Percentiles rank a stretch among this genome's conserved stretches.
phyloP scores from a whole-genome alignment of 768 basidiomycete species.

The Nidularia sp. region DNA sequence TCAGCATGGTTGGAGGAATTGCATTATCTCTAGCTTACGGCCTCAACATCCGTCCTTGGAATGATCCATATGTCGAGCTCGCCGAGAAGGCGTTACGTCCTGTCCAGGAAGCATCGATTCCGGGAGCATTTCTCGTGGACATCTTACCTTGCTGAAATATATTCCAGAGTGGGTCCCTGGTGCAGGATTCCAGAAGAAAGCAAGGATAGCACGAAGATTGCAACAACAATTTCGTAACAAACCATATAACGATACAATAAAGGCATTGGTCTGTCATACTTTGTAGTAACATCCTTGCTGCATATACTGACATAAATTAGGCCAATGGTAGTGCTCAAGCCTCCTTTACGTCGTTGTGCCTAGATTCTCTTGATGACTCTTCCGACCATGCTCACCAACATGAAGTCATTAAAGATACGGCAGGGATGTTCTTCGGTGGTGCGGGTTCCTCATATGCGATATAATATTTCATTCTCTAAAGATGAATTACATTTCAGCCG shows the following conservation, averaged over 20 bases:
- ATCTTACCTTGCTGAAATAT: constrained; percentile 30
- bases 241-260: constrained; percentile 26
- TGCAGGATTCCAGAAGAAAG: constrained; percentile 52
- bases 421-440: constrained; percentile 32
- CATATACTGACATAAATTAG: constrained; percentile 6
- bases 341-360: constrained; percentile 16
- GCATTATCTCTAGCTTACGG: constrained; percentile 44
- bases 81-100: constrained; percentile 32
- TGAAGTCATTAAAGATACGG: constrained; percentile 29
- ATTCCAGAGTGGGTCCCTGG: constrained; percentile 61
- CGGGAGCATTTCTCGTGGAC: constrained; percentile 44
- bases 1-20: constrained; percentile 35
- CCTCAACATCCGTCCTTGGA: constrained; percentile 26
- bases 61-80: constrained; percentile 40
- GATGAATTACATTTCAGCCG: neutral
- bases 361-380: constrained; percentile 14
- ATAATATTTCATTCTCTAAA: too few relatives aligned
- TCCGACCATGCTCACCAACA: constrained; percentile 9
- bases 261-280: constrained; percentile 13
- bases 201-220: constrained; percentile 34
- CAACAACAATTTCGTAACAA: constrained; percentile 28
- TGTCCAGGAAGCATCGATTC: constrained; percentile 27
- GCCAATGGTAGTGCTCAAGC: neutral
- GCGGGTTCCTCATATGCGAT: neutral
- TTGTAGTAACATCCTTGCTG: neutral